phyloP scores from a whole-genome alignment of 352 stramenopile species.

The Phytophthora boehmeriae region DNA sequence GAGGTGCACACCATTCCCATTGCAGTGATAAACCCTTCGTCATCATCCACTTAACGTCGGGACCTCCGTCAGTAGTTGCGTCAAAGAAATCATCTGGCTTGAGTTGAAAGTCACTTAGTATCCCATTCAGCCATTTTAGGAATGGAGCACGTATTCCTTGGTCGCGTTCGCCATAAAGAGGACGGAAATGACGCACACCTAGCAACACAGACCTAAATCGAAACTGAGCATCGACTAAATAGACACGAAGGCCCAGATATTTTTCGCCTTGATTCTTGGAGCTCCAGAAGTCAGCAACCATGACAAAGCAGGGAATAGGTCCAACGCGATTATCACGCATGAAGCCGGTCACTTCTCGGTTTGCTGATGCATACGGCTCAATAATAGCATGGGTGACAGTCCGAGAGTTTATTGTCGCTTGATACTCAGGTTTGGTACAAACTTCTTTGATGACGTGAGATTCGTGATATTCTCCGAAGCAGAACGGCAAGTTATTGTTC shows the following conservation, averaged over 20 bases:
- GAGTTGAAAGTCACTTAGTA: conserved; percentile 8
- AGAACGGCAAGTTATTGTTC: conserved; percentile 7
- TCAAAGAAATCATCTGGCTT: background rate
- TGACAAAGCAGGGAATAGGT: background rate
- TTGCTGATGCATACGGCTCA: conserved; percentile 3
- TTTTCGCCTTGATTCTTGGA: background rate
- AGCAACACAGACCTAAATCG: conserved; percentile 1
- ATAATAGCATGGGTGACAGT: background rate
- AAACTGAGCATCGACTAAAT: conserved; percentile 4
- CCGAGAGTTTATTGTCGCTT: background rate
- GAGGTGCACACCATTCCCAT: conserved; percentile 12
- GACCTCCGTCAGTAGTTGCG: conserved; percentile 2
- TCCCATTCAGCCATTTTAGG: background rate
- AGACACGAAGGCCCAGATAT: conserved; percentile 5
- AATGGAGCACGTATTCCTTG: conserved; percentile 2
- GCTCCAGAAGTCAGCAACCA: background rate
- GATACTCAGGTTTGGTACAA: background rate
- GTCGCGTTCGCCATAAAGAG: conserved; percentile 4
- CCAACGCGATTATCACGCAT: conserved; percentile 5
- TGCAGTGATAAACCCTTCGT: background rate
- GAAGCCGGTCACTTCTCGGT: background rate
- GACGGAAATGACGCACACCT: conserved; percentile 1
- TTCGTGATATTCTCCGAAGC: conserved; percentile 8
- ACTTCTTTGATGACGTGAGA: conserved; percentile 1
- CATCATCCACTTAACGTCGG: conserved; percentile 11